Evolutionary conservation across 345 rosid species (phyloP), one percentile per base, ranked within the genome.

Genomic region (Pugionium cornutum): DNA sequence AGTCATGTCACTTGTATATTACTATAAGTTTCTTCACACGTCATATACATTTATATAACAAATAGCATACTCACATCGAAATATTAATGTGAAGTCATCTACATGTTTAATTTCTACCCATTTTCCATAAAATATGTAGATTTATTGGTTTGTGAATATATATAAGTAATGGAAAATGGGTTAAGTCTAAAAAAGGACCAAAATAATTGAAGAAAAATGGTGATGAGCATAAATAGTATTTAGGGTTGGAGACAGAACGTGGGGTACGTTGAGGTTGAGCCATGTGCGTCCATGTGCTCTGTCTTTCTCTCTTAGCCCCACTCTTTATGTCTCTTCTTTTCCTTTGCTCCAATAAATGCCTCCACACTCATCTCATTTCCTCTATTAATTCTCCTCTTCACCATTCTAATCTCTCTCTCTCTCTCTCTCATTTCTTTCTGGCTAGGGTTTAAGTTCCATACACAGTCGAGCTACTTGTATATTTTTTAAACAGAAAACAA

Each of bases 231-330:
- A 64, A 51, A 65, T 66, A 50, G 51, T 66, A 58, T 43, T 73
- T 73, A 73, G 67, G 67, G 65, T 64, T 71, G 58, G 69, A 71
- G 64, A 57, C 39, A 56, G 3, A 11, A 7, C 44, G 76, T 72
- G 60, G 76, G 76, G 71, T 36, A 66, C 7, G 50, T 44, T 64
- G 44, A 72, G 43, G 50, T 44, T 64, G 44, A 72, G 43, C 84
- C 98, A 91, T 91, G 98, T 91, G 98, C 94, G 26, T 74, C 89
- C 98, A 91, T 91, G 98, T 91, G 98, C 86, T 73, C 78, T 85
- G 91, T 88, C 91, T 85, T 73, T 82, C 87, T 85, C 90, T 58
- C 10, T 9, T 62, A 86, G 72, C 89, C 92, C 95, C 83, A 74
- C 73, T 43, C 60, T 58, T 64, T 33, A 58, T 47, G 45, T 88